Base-by-base conservation (phyloP, 352 stramenopile species). In the Thraustochytrium striatum region DNA sequence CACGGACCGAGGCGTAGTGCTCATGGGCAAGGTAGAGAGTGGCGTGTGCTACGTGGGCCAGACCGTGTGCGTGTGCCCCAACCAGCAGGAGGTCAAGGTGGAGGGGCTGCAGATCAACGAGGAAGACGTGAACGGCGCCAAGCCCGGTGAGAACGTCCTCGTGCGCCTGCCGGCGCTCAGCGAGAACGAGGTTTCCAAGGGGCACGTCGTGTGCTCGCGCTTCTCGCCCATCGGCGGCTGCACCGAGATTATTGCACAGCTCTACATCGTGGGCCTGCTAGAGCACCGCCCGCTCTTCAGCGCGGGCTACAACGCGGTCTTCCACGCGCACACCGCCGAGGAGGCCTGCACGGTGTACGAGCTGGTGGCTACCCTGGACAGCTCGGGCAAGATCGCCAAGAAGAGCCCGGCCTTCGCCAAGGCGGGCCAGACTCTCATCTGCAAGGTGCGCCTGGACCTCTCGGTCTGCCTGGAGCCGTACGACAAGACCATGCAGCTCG, bases 1-100 rank as follows among this genome's bases (percentile, higher is more conserved):
- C 85, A 89, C 89, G 35, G 96, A 99, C 21, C 91, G 95, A 61
- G 96, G 96, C 70, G 98, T 93, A 2, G 95, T 98, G 59, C 90
- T 91, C 43, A 93, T 99, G 86, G 96, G 95, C 68, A 99, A 99
- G 86, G 94, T 99, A 44, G 96, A 99, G 85, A 93, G 91, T 65
- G 96, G 95, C 53, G 88, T 95, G 41, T 81, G 98, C 43, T 61
- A 70, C n/a, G 57, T 82, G 41, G 96, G 95, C 43, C 87, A 95
- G 84, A 97, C 96, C 84, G 87, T 99, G 30, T 88, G 90, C 65
- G 79, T 99, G 2, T 80, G 55, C 55, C 70, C 70, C 16, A 73
- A 69, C 50, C 55, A 75, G 58, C n/a, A 53, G 32, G 53, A 72
- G 33, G 79, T 83, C 83, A 92, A 89, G 78, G 85, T 93, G 16